Conservation (phyloP, 2,329 filamentous ascomycete species). For the Verticillium nonalfalfae region DNA sequence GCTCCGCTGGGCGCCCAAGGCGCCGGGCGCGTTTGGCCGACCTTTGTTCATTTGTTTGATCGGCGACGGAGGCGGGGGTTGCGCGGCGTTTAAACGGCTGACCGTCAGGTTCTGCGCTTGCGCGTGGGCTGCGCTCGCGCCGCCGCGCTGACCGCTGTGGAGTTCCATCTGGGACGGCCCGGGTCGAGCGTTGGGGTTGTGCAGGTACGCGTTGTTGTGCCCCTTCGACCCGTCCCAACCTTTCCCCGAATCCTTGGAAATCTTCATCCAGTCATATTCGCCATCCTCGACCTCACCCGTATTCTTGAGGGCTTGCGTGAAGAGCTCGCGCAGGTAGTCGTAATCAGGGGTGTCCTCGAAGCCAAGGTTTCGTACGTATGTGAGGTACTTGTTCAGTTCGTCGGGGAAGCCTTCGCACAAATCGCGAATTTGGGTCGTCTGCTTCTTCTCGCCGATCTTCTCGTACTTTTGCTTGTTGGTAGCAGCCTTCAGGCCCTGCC, state of each 20-base stretch:
- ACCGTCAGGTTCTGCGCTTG: slow-evolving; percentile 63
- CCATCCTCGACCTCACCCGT: slow-evolving; percentile 93
- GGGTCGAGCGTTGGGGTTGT: slow-evolving; percentile 71
- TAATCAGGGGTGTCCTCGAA: slow-evolving; percentile 99
- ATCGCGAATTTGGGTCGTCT: slow-evolving; percentile 94
- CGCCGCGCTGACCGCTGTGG: slow-evolving; percentile 64
- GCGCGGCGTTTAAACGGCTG: slow-evolving; percentile 89
- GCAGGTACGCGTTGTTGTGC: slow-evolving; percentile 60
- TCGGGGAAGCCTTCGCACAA: slow-evolving; percentile 94
- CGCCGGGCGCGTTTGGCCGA: slow-evolving; percentile 73
- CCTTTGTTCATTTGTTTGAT: slow-evolving; percentile 74
- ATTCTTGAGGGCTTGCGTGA: slow-evolving; percentile 93
- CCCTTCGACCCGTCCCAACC: slow-evolving; percentile 73
- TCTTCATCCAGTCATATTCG: slow-evolving; percentile 99
- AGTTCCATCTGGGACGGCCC: slow-evolving; percentile 82
- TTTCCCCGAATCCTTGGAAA: slow-evolving; percentile 76
- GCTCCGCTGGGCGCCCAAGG: slow-evolving; percentile 67
- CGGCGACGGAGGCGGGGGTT: slow-evolving; percentile 81
- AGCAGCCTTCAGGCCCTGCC: slow-evolving; percentile 68
- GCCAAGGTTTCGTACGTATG: slow-evolving; percentile 93
- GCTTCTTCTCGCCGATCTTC: slow-evolving; percentile 99
- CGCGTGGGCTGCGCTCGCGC: slow-evolving; percentile 58
- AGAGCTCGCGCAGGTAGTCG: slow-evolving; percentile 92
- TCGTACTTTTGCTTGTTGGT: slow-evolving; percentile 97
- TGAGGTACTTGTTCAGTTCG: slow-evolving; percentile 96